These are phyloP conservation scores for Aspergillus cristatus DNA, from an alignment of 495 filamentous ascomycete species.

Conservation along the genomic window DNA sequence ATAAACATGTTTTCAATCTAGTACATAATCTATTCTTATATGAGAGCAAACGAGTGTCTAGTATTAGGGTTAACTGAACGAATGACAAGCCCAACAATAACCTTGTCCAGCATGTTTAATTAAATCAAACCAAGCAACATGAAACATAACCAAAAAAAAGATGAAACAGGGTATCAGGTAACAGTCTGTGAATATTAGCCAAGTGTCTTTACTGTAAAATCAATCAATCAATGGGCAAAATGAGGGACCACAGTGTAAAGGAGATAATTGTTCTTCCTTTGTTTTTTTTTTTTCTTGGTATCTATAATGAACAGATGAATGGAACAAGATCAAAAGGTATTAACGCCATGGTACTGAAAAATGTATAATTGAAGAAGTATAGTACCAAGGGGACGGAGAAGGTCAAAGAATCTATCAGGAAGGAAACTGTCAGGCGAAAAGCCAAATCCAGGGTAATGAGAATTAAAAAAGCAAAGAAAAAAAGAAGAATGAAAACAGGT, in stretches of 20 bases:
- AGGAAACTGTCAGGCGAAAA: constrained; percentile 23
- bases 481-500: constrained; percentile 9
- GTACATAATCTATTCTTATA: too few species aligned
- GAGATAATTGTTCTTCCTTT: neutral
- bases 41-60: too few species aligned
- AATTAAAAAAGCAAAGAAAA: constrained; percentile 7
- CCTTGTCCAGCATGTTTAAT: too few species aligned
- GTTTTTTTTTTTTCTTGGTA: constrained; percentile 5
- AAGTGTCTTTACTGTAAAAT: too few species aligned
- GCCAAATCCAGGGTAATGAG: constrained; percentile 17
- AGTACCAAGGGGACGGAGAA: constrained; percentile 20
- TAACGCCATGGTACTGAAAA: constrained; percentile 18
- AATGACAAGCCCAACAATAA: too few species aligned
- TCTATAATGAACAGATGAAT: constrained; percentile 3
- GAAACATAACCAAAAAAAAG: too few species aligned
- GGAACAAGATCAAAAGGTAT: constrained; percentile 8
- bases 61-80: too few species aligned
- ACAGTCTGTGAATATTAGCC: too few species aligned
- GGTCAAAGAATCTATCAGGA: constrained; percentile 25
- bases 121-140: too few species aligned
- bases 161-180: too few species aligned
- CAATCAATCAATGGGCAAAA: neutral
- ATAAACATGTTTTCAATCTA: too few species aligned
- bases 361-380: constrained; percentile 15
- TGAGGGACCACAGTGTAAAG: neutral